A percentile compares a stretch with the other conserved stretches of the same genome.
These are phyloP conservation scores for Gaertneriomyces semiglobifer DNA, from an alignment of 192 early-diverging fungal genomes.

Conservation along the genomic window DNA sequence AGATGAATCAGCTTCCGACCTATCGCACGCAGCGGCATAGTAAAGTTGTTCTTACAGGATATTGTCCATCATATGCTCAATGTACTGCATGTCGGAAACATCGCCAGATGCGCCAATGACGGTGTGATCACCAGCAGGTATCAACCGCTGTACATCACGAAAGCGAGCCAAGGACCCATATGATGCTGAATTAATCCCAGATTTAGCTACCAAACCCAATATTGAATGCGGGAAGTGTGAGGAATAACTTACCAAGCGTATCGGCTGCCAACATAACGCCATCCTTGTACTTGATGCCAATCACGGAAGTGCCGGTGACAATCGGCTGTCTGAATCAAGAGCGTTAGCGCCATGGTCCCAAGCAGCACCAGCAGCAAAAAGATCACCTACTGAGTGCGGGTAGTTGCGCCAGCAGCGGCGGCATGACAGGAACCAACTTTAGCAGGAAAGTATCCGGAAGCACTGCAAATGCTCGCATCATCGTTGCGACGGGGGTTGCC, in stretches of 20 bases:
- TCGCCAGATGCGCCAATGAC: slow-evolving; percentile 89
- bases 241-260: slow-evolving; percentile 60
- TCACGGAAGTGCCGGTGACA: slow-evolving; percentile 89
- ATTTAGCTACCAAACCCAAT: not conserved
- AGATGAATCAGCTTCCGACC: not conserved
- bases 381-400: slow-evolving; percentile 33
- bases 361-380: slow-evolving; percentile 33
- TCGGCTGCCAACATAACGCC: slow-evolving; percentile 97
- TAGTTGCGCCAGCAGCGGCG: slow-evolving; percentile 26
- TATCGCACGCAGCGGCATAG: not conserved
- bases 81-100: slow-evolving; percentile 90
- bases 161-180: slow-evolving; percentile 92
- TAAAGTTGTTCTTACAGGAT: slow-evolving; percentile 14
- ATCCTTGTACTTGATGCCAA: slow-evolving; percentile 94
- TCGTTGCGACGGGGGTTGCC: slow-evolving; percentile 66
- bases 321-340: slow-evolving; percentile 59
- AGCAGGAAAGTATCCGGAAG: slow-evolving; percentile 32
- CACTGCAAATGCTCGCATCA: slow-evolving; percentile 34
- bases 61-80: slow-evolving; percentile 68
- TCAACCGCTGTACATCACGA: slow-evolving; percentile 81
- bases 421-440: not conserved
- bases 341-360: slow-evolving; percentile 6
- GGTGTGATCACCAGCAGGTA: slow-evolving; percentile 76
- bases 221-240: not conserved
- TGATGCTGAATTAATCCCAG: slow-evolving; percentile 58